phyloP scores from a whole-genome alignment of 2,329 filamentous ascomycete species.

The Neofusicoccum parvum region DNA sequence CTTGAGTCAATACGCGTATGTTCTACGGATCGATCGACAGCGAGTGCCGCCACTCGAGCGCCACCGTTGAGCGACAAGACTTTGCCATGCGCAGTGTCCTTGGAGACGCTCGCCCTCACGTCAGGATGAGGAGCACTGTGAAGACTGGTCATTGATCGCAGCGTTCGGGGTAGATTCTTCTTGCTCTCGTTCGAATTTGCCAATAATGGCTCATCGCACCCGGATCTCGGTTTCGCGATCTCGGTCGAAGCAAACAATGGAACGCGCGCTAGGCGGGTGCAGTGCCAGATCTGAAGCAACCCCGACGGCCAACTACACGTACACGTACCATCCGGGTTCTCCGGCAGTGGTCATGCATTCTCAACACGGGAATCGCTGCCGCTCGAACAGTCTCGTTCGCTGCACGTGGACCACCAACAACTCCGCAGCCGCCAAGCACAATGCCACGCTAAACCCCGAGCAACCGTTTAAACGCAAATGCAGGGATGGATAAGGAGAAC shows the following conservation, averaged over 20 bases:
- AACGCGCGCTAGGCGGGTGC: neutral
- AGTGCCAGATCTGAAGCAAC: neutral
- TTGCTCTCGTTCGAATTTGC: neutral
- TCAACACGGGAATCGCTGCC: slow-evolving; percentile 1
- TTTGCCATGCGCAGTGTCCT: neutral
- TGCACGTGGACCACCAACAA: neutral
- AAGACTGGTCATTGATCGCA: neutral
- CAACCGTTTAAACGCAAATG: neutral
- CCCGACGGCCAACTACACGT: neutral
- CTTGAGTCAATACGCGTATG: slow-evolving; percentile 1
- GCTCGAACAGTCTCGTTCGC: neutral
- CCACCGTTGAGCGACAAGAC: neutral
- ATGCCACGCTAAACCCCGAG: neutral
- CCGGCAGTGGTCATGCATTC: neutral
- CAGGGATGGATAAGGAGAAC: neutral
- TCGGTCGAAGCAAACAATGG: neutral
- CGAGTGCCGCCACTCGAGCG: neutral
- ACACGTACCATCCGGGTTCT: neutral
- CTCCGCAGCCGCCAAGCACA: neutral
- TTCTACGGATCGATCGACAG: slow-evolving; percentile 7
- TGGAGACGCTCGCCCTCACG: neutral
- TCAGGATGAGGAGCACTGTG: neutral
- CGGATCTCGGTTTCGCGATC: slow-evolving; percentile 3
- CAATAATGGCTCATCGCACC: neutral
- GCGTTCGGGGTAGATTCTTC: neutral